Base-by-base conservation (phyloP, 257 asterid species). In the Solanum tarijense region DNA sequence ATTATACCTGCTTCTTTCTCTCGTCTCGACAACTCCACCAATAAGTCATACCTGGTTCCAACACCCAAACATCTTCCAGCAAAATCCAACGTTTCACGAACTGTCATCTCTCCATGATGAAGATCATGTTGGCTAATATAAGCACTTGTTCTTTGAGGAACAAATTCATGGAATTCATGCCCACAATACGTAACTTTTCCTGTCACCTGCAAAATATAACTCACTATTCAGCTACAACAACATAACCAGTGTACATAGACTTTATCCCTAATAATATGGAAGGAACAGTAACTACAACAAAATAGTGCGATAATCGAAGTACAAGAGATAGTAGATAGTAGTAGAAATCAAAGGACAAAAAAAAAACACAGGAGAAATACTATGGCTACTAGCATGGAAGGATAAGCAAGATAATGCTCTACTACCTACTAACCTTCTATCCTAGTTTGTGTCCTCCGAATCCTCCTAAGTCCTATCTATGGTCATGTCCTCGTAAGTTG, bases 21-120 rank as follows among this genome's bases (percentile, higher is more conserved):
- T 83, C 97, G 69, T 87, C 95, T 94, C 16, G 95, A 91, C 90
- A 94, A 86, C 89, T 94, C 97, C 11, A 83, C 89, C 87, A 96
- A 91, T 93, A 96, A 39, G 1, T 95, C 97, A 52, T 96, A 96
- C 89, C 97, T 92, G 14, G 98, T 94, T 48, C 99, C 99, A 2
- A 95, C 99, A 31, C 99, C 99, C 92, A 95, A 91, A 85, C 99
- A 96, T 78, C 98, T 89, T 13, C 99, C 98, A 2, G 99, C 93
- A 91, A 96, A 96, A 92, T 96, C 98, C 10, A 96, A 65, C 0
- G 98, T 96, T 88, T 96, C 99, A 1, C 99, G 95, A 76, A 96
- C 99, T 4, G 98, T 96, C 99, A 96, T 94, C 87, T 96, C 99
- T 83, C 99, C 98, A 12, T 93, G 85, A 87, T 96, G 99, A 90